Conservation (phyloP, 2,329 filamentous ascomycete species). For the Hymenoscyphus infarciens region DNA sequence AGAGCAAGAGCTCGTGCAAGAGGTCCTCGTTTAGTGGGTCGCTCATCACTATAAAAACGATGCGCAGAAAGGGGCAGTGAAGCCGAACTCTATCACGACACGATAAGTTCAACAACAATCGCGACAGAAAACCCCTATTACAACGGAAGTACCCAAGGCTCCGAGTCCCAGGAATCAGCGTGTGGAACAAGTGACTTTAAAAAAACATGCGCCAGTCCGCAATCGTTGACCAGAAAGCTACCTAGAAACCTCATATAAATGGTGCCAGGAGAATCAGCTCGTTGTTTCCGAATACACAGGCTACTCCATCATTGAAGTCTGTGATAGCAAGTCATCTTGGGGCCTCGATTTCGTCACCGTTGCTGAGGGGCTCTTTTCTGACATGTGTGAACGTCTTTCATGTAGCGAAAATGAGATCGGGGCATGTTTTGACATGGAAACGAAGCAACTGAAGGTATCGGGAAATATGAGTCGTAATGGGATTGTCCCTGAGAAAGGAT, state of each 20-base stretch:
- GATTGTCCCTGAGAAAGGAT: background rate
- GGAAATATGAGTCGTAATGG: background rate
- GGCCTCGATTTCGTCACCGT: constrained; percentile 8
- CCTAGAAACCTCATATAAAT: background rate
- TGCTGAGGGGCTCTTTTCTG: constrained; percentile 7
- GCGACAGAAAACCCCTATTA: background rate
- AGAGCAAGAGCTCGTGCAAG: background rate
- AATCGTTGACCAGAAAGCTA: background rate
- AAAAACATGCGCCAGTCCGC: background rate
- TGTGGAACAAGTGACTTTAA: background rate
- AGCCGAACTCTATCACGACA: background rate
- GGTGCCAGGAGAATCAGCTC: constrained; percentile 4
- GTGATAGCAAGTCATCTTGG: constrained; percentile 7
- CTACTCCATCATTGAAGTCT: background rate
- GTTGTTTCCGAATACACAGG: background rate
- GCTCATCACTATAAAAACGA: background rate
- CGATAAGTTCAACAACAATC: background rate
- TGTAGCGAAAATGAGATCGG: background rate
- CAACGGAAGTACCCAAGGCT: background rate
- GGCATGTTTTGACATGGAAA: constrained; percentile 1
- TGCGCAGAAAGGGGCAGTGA: no score
- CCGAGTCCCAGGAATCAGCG: background rate
- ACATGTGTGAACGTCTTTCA: constrained; percentile 9
- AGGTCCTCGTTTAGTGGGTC: background rate
- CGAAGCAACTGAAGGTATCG: background rate